These are phyloP conservation scores for Candolleomyces eurysporus DNA, from an alignment of 768 basidiomycete genomes.

Conservation along the genomic window DNA sequence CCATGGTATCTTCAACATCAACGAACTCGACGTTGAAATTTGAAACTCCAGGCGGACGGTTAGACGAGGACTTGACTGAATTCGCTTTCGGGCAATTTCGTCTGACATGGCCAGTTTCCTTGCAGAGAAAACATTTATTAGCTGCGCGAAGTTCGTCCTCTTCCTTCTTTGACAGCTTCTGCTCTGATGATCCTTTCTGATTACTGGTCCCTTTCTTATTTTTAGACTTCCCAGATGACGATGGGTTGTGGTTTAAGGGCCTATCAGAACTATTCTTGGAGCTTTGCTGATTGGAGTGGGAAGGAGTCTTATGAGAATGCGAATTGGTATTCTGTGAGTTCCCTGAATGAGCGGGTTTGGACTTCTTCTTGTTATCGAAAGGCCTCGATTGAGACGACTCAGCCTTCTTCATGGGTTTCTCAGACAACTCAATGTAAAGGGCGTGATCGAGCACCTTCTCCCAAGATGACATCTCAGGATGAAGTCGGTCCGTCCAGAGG, in stretches of 20 bases:
- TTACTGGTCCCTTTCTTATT: not conserved
- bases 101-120: not conserved
- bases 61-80: not conserved
- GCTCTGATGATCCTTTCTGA: too few species aligned
- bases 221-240: too few species aligned
- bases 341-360: too few species aligned
- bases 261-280: too few species aligned
- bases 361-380: too few species aligned
- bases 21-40: not conserved
- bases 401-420: not conserved
- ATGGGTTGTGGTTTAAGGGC: too few species aligned
- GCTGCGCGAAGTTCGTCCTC: not conserved
- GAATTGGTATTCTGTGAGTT: too few species aligned
- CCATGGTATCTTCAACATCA: not conserved
- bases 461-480: not conserved
- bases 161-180: not conserved
- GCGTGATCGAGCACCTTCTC: not conserved
- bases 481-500: not conserved
- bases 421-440: not conserved
- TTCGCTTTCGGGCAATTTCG: not conserved
- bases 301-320: too few species aligned
- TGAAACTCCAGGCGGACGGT: not conserved
- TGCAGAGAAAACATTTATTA: not conserved
- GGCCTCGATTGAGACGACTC: not conserved
- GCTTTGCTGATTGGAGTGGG: too few species aligned